These are phyloP conservation scores for Arxiozyma heterogenica DNA, from an alignment of 1,139 yeast genomes.

Conservation along the genomic window DNA sequence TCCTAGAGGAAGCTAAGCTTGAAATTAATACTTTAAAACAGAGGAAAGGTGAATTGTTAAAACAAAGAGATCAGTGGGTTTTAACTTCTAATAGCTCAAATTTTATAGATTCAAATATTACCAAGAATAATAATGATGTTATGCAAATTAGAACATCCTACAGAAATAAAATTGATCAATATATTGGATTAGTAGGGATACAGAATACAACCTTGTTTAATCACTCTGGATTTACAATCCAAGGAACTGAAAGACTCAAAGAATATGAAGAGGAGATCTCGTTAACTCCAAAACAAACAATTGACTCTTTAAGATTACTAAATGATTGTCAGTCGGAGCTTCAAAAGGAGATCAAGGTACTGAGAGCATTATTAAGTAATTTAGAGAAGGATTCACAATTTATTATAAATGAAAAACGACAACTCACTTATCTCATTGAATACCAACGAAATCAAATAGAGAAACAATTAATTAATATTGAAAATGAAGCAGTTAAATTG, in stretches of 20 bases:
- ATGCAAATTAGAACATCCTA: constrained; percentile 15
- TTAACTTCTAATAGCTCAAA: not conserved
- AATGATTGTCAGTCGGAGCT: constrained; percentile 11
- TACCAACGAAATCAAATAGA: constrained; percentile 10
- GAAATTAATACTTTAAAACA: constrained; percentile 11
- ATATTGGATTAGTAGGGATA: constrained; percentile 22
- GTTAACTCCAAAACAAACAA: constrained; percentile 2
- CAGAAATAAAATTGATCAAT: constrained; percentile 16
- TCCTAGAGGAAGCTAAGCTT: constrained; percentile 9
- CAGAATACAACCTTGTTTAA: constrained; percentile 17
- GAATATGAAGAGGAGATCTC: not conserved
- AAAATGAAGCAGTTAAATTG: constrained; percentile 10
- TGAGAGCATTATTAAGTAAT: constrained; percentile 17
- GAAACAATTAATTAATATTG: constrained; percentile 11
- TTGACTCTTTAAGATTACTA: constrained; percentile 12
- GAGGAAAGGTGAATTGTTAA: constrained; percentile 8
- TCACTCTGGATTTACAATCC: not conserved
- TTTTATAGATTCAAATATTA: not conserved
- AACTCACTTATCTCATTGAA: constrained; percentile 9
- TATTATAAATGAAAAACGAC: constrained; percentile 16
- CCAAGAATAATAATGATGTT: not conserved
- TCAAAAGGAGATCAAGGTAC: constrained; percentile 14
- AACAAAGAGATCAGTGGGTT: constrained; percentile 14
- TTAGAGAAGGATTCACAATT: constrained; percentile 21
- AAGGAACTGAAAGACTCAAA: not conserved